Base-by-base conservation (phyloP, 1,284 basidiomycete species). In the Stygiomarasmius scandens region DNA sequence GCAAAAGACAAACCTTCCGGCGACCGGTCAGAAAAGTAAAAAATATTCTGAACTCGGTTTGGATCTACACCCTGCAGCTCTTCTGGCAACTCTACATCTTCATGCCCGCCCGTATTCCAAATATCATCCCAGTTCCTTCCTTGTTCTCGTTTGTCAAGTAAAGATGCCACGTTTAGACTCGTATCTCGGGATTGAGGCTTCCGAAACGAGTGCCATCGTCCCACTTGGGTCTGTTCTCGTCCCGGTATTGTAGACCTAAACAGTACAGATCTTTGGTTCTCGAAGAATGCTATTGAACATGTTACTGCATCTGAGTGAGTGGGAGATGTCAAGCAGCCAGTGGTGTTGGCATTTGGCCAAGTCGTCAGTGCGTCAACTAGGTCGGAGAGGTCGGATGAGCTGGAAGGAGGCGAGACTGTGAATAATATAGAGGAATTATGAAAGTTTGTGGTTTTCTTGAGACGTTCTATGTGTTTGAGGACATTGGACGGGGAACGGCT, bases 221-320 rank as follows among this genome's bases (percentile, higher is more conserved):
- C 89, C 6, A 91, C 87, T 61, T 88, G 84, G 1, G 78, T 70
- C n/a, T 79, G 72, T 24, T 72, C 69, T 46, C 73, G 73, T 9
- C 89, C 87, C 0, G 81, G 78, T 51, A 90, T 80, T 0, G 76
- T 78, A 4, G 87, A 90, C 20, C 79, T 75, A 61, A 90, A 90
- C 0, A 78, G 70, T 1, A 75, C 70, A 23, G 75, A 74, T 10
- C 63, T 50, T 0, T 61, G 55, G 0, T 71, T 67, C 44, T 82
- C 74, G 64, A 85, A 78, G 48, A 81, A 58, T 43, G 80, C 76
- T 41, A 89, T 64, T 20, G 85, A 83, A 61, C 85, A 85, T 1
- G 79, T 71, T 43, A 79, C 74, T n/a, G 63, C 62, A 45, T 56
- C 60, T 19, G 62, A 58, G 6, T 74, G 74, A 22, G 79, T 61